Evolutionary conservation across 768 basidiomycete species (phyloP).

Genomic region (Lactarius trivialis): DNA sequence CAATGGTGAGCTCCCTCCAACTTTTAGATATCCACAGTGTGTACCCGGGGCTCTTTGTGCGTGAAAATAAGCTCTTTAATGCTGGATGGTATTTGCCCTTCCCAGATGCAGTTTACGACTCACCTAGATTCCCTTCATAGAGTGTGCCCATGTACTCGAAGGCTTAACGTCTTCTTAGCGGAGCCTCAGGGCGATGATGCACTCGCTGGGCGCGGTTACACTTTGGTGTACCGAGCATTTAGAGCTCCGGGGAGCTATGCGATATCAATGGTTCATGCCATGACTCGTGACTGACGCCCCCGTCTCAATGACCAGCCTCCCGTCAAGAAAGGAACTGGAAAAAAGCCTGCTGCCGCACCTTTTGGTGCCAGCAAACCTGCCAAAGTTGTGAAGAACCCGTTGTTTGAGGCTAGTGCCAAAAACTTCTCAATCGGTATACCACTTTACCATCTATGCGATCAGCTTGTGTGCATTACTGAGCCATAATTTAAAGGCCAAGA

Average conservation of each 20-base stretch:
- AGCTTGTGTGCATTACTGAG: background rate
- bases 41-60: conserved; percentile 4
- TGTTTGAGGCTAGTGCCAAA: conserved; percentile 85
- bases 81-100: conserved; percentile 29
- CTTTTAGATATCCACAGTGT: conserved; percentile 1
- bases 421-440: conserved; percentile 91
- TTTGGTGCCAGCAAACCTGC: conserved; percentile 69
- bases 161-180: conserved; percentile 24
- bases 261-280: conserved; percentile 29
- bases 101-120: conserved; percentile 21
- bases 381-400: conserved; percentile 87
- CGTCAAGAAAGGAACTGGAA: conserved; percentile 65
- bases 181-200: conserved; percentile 41
- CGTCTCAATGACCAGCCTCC: conserved; percentile 93
- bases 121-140: background rate
- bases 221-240: conserved; percentile 27
- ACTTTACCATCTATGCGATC: background rate
- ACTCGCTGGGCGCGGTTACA: conserved; percentile 38
- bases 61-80: background rate
- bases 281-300: conserved; percentile 36
- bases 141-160: conserved; percentile 5
- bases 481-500: conserved; percentile 67
- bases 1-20: conserved; percentile 9
- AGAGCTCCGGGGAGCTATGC: conserved; percentile 46
- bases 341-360: conserved; percentile 83